Evolutionary conservation across 2,329 filamentous ascomycete species (phyloP).

Genomic region (Paraphaeosphaeria minitans): DNA sequence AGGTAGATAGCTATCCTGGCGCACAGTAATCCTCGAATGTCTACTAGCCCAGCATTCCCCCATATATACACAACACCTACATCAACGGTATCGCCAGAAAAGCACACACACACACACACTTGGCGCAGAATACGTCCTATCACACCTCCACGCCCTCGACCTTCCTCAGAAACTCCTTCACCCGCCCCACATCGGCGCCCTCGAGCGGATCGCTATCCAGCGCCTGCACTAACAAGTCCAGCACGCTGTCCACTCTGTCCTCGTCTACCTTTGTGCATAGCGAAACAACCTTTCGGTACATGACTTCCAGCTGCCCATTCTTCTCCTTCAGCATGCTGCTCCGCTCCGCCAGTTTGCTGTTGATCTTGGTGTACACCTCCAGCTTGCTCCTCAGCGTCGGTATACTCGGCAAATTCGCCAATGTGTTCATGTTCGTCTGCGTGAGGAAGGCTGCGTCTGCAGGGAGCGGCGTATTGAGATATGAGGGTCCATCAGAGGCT

Average conservation of each 20-base stretch:
- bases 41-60: background rate
- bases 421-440: conserved; percentile 46
- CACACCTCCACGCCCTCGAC: conserved; percentile 66
- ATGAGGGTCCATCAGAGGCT: conserved; percentile 36
- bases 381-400: conserved; percentile 66
- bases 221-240: conserved; percentile 80
- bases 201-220: conserved; percentile 83
- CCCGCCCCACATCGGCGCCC: conserved; percentile 71
- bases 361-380: conserved; percentile 72
- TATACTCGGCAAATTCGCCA: conserved; percentile 42
- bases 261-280: conserved; percentile 83
- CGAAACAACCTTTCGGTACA: conserved; percentile 86
- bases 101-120: too few relatives aligned
- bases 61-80: background rate
- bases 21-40: background rate
- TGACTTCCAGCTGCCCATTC: conserved; percentile 81
- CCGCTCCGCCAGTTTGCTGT: conserved; percentile 68
- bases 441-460: conserved; percentile 24
- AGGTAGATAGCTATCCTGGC: too few relatives aligned
- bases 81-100: background rate
- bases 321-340: conserved; percentile 75
- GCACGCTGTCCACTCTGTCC: conserved; percentile 75
- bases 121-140: background rate
- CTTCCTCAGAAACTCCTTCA: conserved; percentile 78
- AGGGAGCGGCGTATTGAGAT: conserved; percentile 35